Base-by-base conservation (phyloP, 1,284 basidiomycete species). In the Cryptococcus sp. region DNA sequence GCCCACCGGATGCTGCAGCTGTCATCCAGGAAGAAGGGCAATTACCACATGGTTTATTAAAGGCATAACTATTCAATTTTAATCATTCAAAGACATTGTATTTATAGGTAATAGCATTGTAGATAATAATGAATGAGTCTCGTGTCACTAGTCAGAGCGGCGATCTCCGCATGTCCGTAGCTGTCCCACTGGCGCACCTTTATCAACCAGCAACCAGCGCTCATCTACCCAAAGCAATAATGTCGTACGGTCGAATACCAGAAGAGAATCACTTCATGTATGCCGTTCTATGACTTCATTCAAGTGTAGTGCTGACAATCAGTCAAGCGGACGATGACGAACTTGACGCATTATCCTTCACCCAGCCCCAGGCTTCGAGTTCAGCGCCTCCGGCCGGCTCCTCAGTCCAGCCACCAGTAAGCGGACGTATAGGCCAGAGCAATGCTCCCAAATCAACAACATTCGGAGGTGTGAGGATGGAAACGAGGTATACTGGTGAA, bases 401-500 rank as follows among this genome's bases (percentile, higher is more conserved):
- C 16, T 50, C 32, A 16, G 16, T 34, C 70, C 19, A 62, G 77
- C 24, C 66, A 64, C 32, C 78, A 18, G 85, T 86, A 0, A 88
- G 89, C 21, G 45, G 45, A 16, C 85, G 84, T 57, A 89, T 91
- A 64, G 84, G 85, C 18, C 80, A 78, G 50, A 73, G 16, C 9
- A 11, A 21, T 19, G 7, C 16, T n/a, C n/a, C 45, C 18, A 7
- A 22, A 7, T 46, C 45, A 5, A 67, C 66, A 49, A 62, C 60
- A 22, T 73, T 80, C 53, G 80, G 86, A 18, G 91, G 90, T n/a
- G 81, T 96, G 46, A 82, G 81, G 59, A 84, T 91, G 2, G 91
- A 96, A 75, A 88, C 87, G 48, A 82, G 91, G 63, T 88, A 85
- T 72, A 81, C 87, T 7, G 88, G 87, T 7, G 80, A 79, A 14